These are phyloP conservation scores for Penicillium daleae DNA, from an alignment of 495 filamentous ascomycete species.

Conservation along the genomic window DNA sequence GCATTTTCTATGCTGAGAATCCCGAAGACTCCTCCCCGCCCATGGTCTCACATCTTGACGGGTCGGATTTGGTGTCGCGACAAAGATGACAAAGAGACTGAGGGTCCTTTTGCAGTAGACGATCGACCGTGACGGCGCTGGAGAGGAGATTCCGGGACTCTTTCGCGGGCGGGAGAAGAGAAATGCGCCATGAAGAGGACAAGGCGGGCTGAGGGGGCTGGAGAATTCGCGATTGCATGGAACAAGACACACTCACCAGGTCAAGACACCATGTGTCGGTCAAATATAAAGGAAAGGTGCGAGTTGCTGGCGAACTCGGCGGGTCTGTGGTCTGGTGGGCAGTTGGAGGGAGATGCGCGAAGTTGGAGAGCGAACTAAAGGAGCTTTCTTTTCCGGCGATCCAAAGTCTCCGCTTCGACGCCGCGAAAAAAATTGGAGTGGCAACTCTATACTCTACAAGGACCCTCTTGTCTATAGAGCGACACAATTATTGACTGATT, in stretches of 20 bases:
- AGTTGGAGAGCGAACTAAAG: slow-evolving; percentile 35
- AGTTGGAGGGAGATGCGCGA: slow-evolving; percentile 30
- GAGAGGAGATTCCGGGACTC: slow-evolving; percentile 15
- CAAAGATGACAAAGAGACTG: no score
- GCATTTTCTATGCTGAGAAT: slow-evolving; percentile 22
- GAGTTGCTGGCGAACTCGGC: slow-evolving; percentile 20
- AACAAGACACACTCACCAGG: slow-evolving; percentile 29
- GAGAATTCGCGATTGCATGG: slow-evolving; percentile 21
- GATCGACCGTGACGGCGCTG: slow-evolving; percentile 8
- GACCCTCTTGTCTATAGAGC: background rate
- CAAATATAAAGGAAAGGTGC: background rate
- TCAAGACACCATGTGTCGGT: slow-evolving; percentile 10
- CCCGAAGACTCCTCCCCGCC: slow-evolving; percentile 19
- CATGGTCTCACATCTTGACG: slow-evolving; percentile 2
- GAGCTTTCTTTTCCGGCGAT: slow-evolving; percentile 42
- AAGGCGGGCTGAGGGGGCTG: slow-evolving; percentile 22
- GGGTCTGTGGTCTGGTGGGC: slow-evolving; percentile 21
- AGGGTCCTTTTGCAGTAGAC: background rate
- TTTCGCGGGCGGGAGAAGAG: slow-evolving; percentile 18
- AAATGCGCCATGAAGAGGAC: slow-evolving; percentile 25
- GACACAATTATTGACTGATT: background rate
- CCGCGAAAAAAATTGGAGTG: slow-evolving; percentile 37
- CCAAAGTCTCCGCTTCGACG: slow-evolving; percentile 34
- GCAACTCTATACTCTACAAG: slow-evolving; percentile 34
- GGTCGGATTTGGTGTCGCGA: background rate